A percentile compares a stretch with the other conserved stretches of the same genome.
These are phyloP conservation scores for Aspergillus alliaceus DNA, from an alignment of 2,329 filamentous ascomycete genomes.

Conservation along the genomic window DNA sequence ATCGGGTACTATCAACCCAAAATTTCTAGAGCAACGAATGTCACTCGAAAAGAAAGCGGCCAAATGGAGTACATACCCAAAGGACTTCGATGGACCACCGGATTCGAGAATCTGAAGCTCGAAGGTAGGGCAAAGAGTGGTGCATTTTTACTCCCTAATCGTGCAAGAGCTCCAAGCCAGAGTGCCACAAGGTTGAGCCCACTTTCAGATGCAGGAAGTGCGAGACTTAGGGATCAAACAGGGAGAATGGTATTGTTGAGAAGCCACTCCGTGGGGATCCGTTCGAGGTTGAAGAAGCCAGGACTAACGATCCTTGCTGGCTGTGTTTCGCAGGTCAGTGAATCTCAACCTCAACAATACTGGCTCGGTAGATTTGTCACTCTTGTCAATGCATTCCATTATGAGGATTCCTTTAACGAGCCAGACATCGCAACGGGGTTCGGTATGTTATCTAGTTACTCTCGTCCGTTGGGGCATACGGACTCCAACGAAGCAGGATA, in stretches of 20 bases:
- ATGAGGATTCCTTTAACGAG: conserved; percentile 32
- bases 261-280: not conserved
- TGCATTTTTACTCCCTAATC: not conserved
- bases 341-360: conserved; percentile 26
- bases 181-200: not conserved
- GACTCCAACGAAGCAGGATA: conserved; percentile 17
- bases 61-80: not conserved
- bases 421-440: conserved; percentile 29
- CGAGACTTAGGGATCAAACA: not conserved
- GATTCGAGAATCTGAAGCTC: conserved; percentile 3
- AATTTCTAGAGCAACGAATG: not conserved
- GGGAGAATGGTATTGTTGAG: conserved; percentile 16
- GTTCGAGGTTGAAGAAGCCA: conserved; percentile 1
- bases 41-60: not conserved
- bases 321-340: conserved; percentile 20
- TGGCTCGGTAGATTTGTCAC: conserved; percentile 36
- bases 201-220: not conserved
- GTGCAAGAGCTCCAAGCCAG: not conserved
- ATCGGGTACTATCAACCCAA: not conserved
- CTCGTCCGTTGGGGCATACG: conserved; percentile 13
- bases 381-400: conserved; percentile 30
- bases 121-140: not conserved
- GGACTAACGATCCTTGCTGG: conserved; percentile 7
- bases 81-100: conserved; percentile 6
- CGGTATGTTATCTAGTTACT: conserved; percentile 23